A percentile compares a stretch with the other conserved stretches of the same genome.
Conservation (phyloP, 495 filamentous ascomycete genomes). For the Trichocladium antarcticum region DNA sequence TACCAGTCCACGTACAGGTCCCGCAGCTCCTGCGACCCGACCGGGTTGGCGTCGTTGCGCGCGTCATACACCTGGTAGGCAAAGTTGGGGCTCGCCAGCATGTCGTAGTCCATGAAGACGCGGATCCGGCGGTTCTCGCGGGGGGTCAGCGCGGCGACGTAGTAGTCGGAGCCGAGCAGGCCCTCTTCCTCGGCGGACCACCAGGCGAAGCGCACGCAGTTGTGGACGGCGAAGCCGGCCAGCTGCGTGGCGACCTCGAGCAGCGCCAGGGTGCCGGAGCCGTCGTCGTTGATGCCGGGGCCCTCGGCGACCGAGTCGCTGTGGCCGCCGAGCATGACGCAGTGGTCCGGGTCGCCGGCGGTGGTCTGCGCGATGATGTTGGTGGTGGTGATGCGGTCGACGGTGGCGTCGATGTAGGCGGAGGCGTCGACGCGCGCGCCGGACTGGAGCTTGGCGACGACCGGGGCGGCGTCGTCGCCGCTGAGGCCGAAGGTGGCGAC, state of each 20-base stretch:
- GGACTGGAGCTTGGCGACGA: slow-evolving; percentile 35
- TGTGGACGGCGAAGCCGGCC: slow-evolving; percentile 40
- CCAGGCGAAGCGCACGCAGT: slow-evolving; percentile 49
- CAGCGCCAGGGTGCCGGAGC: slow-evolving; percentile 42
- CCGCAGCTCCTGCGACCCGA: slow-evolving; percentile 40
- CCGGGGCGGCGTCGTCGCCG: slow-evolving; percentile 38
- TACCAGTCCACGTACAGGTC: slow-evolving; percentile 44
- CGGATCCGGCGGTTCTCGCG: slow-evolving; percentile 46
- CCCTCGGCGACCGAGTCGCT: slow-evolving; percentile 44
- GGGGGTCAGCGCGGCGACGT: slow-evolving; percentile 36
- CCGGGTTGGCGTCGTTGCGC: slow-evolving; percentile 36
- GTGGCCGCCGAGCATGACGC: slow-evolving; percentile 47
- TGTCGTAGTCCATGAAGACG: slow-evolving; percentile 51
- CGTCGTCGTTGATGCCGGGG: slow-evolving; percentile 44
- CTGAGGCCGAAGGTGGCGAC: slow-evolving; percentile 49
- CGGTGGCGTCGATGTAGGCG: slow-evolving; percentile 45
- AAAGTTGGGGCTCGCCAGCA: slow-evolving; percentile 46
- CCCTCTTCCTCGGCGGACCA: slow-evolving; percentile 50
- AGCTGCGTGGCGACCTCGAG: slow-evolving; percentile 45
- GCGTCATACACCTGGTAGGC: slow-evolving; percentile 44
- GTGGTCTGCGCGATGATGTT: slow-evolving; percentile 47
- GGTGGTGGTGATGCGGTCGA: slow-evolving; percentile 34
- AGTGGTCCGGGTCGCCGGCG: slow-evolving; percentile 45
- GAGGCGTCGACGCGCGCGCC: slow-evolving; percentile 40
- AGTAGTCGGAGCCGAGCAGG: slow-evolving; percentile 47